Percentiles rank a stretch among this genome's conserved stretches.
These are phyloP conservation scores for Komagataea norvegica DNA, from an alignment of 1,139 yeast species.

Conservation along the genomic window DNA sequence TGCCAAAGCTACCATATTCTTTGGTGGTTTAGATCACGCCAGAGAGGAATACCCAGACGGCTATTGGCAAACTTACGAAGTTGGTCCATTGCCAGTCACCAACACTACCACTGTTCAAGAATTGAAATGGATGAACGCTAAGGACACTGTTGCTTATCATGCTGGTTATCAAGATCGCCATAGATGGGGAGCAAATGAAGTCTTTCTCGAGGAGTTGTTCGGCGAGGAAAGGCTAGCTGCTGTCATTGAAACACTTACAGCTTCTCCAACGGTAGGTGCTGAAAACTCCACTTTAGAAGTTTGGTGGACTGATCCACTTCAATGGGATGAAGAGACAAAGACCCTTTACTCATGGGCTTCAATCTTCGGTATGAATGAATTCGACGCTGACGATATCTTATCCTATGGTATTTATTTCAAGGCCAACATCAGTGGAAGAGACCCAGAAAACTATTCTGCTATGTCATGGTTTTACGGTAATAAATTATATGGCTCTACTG, in stretches of 20 bases:
- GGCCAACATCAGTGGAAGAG: constrained; percentile 23
- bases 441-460: constrained; percentile 12
- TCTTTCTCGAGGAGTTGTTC: constrained; percentile 11
- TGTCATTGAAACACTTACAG: constrained; percentile 15
- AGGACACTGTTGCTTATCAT: constrained; percentile 18
- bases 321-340: constrained; percentile 16
- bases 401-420: constrained; percentile 22
- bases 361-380: constrained; percentile 15
- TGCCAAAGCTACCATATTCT: constrained; percentile 24
- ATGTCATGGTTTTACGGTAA: constrained; percentile 22
- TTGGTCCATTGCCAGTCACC: constrained; percentile 23
- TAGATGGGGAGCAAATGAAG: constrained; percentile 11
- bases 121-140: constrained; percentile 19
- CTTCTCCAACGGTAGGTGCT: constrained; percentile 16
- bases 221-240: constrained; percentile 10
- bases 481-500: constrained; percentile 20
- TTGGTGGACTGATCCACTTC: constrained; percentile 26
- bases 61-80: constrained; percentile 24
- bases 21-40: constrained; percentile 23
- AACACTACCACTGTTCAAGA: constrained; percentile 16
- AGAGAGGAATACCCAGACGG: constrained; percentile 22
- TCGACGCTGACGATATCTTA: constrained; percentile 22
- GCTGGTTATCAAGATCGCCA: constrained; percentile 20
- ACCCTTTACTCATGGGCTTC: constrained; percentile 19
- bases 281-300: constrained; percentile 19